Evolutionary conservation across 176 grass and related monocot genomes (phyloP).

Genomic region (bread wheat (Triticum aestivum)): DNA sequence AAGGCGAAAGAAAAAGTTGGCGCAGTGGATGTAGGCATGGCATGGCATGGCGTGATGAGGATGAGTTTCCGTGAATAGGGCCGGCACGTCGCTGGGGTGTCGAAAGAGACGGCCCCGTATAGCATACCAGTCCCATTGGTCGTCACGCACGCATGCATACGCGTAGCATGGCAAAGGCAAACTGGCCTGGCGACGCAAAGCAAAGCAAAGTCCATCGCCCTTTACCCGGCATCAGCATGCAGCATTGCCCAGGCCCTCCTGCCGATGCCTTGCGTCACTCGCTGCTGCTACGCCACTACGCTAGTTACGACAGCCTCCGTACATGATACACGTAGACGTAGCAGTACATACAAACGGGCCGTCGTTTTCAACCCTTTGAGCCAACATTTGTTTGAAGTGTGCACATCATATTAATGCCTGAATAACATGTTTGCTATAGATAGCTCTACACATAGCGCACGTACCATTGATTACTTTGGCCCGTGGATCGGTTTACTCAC

Average conservation of each 20-base stretch:
- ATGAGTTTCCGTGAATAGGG: conserved; percentile 8
- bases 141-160: neutral
- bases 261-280: neutral
- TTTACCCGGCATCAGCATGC: neutral
- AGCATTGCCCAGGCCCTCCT: neutral
- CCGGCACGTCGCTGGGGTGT: conserved; percentile 1
- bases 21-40: neutral
- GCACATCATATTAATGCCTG: too few relatives aligned
- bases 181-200: neutral
- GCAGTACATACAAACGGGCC: neutral
- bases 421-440: too few relatives aligned
- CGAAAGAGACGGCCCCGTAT: neutral
- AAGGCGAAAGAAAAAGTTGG: neutral
- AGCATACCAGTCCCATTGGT: neutral
- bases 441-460: neutral
- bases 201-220: neutral
- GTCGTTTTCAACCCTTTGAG: neutral
- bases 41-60: neutral
- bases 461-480: neutral
- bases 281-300: neutral
- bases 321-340: neutral
- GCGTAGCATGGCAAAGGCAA: neutral
- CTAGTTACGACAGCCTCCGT: neutral
- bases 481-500: neutral
- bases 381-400: neutral